Base-by-base conservation (phyloP, 805 yeast species). In the Ogataea chonburiensis region DNA sequence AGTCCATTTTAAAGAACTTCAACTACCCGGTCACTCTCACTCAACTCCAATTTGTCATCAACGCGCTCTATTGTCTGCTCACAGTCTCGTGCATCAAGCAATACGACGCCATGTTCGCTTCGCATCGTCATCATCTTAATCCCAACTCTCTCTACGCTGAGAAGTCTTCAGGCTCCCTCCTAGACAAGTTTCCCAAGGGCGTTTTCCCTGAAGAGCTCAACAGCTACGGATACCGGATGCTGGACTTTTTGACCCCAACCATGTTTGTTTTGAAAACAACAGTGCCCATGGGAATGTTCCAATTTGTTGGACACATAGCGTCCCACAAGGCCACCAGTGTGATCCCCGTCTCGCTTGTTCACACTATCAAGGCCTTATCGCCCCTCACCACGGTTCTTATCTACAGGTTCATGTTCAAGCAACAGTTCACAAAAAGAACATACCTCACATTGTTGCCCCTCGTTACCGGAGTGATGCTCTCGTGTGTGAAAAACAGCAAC, bases 301-400 rank as follows among this genome's bases (percentile, higher is more conserved):
- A 91, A 66, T 85, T 91, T 48, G 67, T 81, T 14, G 98, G 98
- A 14, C 98, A 91, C 60, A 78, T 89, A 44, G 77, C 94, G 10
- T 77, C 94, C 6, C 96, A 89, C 58, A 84, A 85, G 55, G 91
- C 98, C n/a, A 88, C 96, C 2, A 75, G 89, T 2, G 61, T 85
- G 43, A 86, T 93, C 34, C 96, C 96, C 0, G 96, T 93, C n/a
- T 85, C 96, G 5, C 65, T 89, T 46, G 97, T 93, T 14, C 97
- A 91, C 60, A 88, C 97, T 7, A 80, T 91, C 50, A 93, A 93
- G 64, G 93, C 96, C 2, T 67, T 91, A 24, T 81, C 95, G 20
- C 98, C 98, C 3, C 68, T 91, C 17, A 75, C 86, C 31, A 91
- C 98, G 0, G 97, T 93, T 9, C 60, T 77, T 19, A 85, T 86